Evolutionary conservation across 768 basidiomycete species (phyloP).

Genomic region (Kwoniella pini): DNA sequence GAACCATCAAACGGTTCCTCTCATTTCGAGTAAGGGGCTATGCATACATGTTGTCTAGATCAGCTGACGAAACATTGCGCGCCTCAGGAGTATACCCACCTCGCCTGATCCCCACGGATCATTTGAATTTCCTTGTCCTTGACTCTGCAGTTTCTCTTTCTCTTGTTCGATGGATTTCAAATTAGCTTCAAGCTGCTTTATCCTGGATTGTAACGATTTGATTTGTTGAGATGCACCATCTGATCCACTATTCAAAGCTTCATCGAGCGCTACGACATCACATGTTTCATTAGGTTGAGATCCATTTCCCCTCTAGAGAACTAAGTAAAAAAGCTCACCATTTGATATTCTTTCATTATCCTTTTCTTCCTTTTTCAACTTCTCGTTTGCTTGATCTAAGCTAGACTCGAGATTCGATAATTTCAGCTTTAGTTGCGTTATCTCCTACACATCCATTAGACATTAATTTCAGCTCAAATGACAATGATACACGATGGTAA

Average conservation of each 20-base stretch:
- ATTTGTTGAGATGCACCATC: slow-evolving; percentile 13
- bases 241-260: slow-evolving; percentile 11
- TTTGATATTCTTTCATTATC: slow-evolving; percentile 44
- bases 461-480: not conserved
- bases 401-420: slow-evolving; percentile 49
- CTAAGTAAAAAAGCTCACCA: slow-evolving; percentile 25
- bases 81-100: slow-evolving; percentile 12
- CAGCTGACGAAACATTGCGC: not conserved
- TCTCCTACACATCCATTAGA: slow-evolving; percentile 35
- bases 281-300: not conserved
- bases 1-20: slow-evolving; percentile 23
- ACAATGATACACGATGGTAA: not conserved
- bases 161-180: slow-evolving; percentile 29
- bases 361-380: slow-evolving; percentile 43
- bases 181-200: slow-evolving; percentile 15
- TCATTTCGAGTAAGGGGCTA: slow-evolving; percentile 27
- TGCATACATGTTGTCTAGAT: not conserved
- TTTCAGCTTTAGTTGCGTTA: slow-evolving; percentile 36
- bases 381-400: slow-evolving; percentile 31
- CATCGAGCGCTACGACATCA: slow-evolving; percentile 17
- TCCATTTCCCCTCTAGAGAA: too few species aligned
- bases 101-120: slow-evolving; percentile 12
- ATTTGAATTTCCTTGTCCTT: slow-evolving; percentile 23
- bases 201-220: not conserved
- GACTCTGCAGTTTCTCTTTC: slow-evolving; percentile 30